phyloP scores from a whole-genome alignment of 371 early-diverging fungal species.

The Actinomortierella wolfii region DNA sequence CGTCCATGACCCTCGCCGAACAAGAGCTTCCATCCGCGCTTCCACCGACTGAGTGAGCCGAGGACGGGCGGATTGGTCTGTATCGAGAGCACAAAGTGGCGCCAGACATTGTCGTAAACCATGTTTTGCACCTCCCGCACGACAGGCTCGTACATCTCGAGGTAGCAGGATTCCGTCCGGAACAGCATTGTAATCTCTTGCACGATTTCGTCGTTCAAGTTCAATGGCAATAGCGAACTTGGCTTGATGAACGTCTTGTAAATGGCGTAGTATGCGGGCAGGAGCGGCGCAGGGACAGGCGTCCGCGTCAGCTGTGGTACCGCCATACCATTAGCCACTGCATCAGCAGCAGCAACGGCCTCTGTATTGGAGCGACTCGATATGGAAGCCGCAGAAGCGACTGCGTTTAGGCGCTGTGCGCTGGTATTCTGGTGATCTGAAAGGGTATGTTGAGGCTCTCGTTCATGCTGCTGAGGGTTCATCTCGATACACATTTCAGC shows the following conservation, averaged over 20 bases:
- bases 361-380: not conserved
- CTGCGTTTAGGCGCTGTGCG: not conserved
- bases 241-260: conserved; percentile 30
- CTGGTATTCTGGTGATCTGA: too few species aligned
- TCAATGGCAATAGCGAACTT: conserved; percentile 21
- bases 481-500: too few species aligned
- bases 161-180: conserved; percentile 12
- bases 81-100: conserved; percentile 27
- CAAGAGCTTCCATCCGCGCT: too few species aligned
- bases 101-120: conserved; percentile 43
- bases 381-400: not conserved
- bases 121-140: conserved; percentile 29
- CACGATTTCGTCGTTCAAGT: conserved; percentile 14
- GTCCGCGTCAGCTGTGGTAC: conserved; percentile 7
- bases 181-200: conserved; percentile 17
- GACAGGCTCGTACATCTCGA: conserved; percentile 42
- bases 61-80: conserved; percentile 12
- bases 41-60: too few species aligned
- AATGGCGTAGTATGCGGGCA: conserved; percentile 35
- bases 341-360: not conserved
- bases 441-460: too few species aligned
- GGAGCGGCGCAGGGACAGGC: conserved; percentile 20
- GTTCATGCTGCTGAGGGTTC: too few species aligned
- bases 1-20: too few species aligned
- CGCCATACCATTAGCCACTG: not conserved